Conservation (phyloP, 495 filamentous ascomycete genomes). For the Podospora anserina region DNA sequence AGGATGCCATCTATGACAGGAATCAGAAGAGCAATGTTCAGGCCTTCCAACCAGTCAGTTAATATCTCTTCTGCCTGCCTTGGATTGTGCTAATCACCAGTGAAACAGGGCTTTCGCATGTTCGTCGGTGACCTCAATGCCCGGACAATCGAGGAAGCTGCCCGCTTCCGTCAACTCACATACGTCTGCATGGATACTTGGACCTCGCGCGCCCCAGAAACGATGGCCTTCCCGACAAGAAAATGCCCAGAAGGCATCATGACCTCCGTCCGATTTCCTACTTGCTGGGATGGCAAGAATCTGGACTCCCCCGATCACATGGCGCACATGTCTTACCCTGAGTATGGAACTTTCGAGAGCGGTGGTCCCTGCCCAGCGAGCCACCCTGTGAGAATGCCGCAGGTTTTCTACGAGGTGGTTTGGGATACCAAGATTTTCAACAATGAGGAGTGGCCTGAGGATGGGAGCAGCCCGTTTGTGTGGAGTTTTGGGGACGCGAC, state of each 20-base stretch:
- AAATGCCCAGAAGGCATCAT: constrained; percentile 49
- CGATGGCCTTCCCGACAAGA: constrained; percentile 41
- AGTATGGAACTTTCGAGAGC: constrained; percentile 34
- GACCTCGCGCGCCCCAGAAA: constrained; percentile 35
- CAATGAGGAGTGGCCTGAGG: constrained; percentile 40
- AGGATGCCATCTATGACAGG: constrained; percentile 38
- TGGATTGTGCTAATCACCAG: background rate
- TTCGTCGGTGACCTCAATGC: constrained; percentile 44
- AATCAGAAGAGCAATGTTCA: constrained; percentile 34
- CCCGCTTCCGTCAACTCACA: constrained; percentile 32
- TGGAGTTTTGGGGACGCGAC: constrained; percentile 26
- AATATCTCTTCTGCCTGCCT: background rate
- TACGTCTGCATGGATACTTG: constrained; percentile 43
- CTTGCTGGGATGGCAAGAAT: constrained; percentile 56
- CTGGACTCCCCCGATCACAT: constrained; percentile 55
- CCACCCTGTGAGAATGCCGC: constrained; percentile 46
- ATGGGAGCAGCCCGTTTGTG: constrained; percentile 42
- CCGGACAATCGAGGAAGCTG: constrained; percentile 34
- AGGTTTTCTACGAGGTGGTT: constrained; percentile 48
- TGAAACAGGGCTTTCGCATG: constrained; percentile 50
- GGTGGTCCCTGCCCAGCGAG: constrained; percentile 44
- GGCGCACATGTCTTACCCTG: constrained; percentile 48
- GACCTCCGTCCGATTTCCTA: constrained; percentile 49
- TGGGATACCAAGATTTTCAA: constrained; percentile 49
- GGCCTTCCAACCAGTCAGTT: constrained; percentile 35